Base-by-base conservation (phyloP, 805 yeast genomes). In the Ogataea dorogensis region DNA sequence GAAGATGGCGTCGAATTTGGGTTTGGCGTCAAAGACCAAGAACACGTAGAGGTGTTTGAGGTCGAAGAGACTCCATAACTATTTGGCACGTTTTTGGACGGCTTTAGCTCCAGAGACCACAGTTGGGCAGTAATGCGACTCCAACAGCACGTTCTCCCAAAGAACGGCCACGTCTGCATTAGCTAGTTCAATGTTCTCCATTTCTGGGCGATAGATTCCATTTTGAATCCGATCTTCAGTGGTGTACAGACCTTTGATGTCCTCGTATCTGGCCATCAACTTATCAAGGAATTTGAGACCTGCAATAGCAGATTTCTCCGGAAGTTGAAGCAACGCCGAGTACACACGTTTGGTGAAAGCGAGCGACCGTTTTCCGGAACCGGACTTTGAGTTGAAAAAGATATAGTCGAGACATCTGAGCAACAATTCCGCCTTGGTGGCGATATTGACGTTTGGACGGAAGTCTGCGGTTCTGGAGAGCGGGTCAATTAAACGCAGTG, bases 221-320 rank as follows among this genome's bases (percentile, higher is more conserved):
- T 91, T 88, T 24, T 79, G 78, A 25, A 93, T 75, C 47, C 93
- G 72, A 55, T 93, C 98, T 31, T 88, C 96, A 1, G 96, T 86
- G 15, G 86, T 78, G 64, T 82, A 87, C 33, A 91, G 64, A 1
- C 94, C 85, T 33, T 77, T 73, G 29, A 87, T 63, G 34, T 80
- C 82, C 26, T 86, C 80, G 58, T 80, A 83, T 56, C 83, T 73
- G 34, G 76, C 77, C 56, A 77, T 70, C 41, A 93, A 65, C 50
- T 86, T 85, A 17, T 86, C 93, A 30, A 91, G 54, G 46, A 91
- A 84, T 53, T 84, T 83, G 31, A 88, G 65, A 1, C 81, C 59
- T 1, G 96, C 95, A 48, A 86, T 68, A 2, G 86, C 64, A 0
- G 96, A 79, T 58, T 87, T 87, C 58, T 91, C 98, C 3, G 98